phyloP scores from a whole-genome alignment of 2,329 filamentous ascomycete genomes.

The Talaromyces sp. region DNA sequence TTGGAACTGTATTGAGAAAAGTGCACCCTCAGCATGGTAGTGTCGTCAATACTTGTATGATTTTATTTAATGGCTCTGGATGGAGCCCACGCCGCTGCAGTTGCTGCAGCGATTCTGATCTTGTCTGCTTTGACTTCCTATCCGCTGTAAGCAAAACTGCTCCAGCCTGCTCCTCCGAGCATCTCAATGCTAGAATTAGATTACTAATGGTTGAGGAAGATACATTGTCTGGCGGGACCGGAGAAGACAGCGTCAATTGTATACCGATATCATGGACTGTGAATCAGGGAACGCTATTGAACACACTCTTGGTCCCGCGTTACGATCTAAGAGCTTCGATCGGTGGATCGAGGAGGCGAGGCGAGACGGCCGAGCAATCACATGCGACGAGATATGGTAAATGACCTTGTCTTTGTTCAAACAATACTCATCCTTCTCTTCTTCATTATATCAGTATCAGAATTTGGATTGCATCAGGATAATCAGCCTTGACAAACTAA shows the following conservation, averaged over 20 bases:
- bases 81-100: constrained; percentile 9
- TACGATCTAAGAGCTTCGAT: constrained; percentile 6
- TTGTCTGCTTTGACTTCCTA: constrained; percentile 3
- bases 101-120: constrained; percentile 5
- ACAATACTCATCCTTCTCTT: no score
- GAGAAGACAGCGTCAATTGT: constrained; percentile 8
- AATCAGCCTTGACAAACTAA: no score
- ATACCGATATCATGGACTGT: background rate
- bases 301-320: constrained; percentile 1
- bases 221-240: constrained; percentile 4
- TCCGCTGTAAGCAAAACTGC: constrained; percentile 7
- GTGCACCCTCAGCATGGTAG: no score
- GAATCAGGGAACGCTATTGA: background rate
- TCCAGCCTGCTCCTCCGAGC: background rate
- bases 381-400: constrained; percentile 6
- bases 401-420: background rate
- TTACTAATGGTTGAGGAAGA: constrained; percentile 1
- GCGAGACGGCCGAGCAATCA: constrained; percentile 3
- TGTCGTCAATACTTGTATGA: no score
- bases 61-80: background rate
- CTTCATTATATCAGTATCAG: no score
- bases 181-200: background rate
- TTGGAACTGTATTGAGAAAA: no score
- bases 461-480: no score
- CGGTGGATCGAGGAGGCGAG: constrained; percentile 3